Conservation (phyloP, 2,329 filamentous ascomycete genomes). For the Keithomyces neogunnii region DNA sequence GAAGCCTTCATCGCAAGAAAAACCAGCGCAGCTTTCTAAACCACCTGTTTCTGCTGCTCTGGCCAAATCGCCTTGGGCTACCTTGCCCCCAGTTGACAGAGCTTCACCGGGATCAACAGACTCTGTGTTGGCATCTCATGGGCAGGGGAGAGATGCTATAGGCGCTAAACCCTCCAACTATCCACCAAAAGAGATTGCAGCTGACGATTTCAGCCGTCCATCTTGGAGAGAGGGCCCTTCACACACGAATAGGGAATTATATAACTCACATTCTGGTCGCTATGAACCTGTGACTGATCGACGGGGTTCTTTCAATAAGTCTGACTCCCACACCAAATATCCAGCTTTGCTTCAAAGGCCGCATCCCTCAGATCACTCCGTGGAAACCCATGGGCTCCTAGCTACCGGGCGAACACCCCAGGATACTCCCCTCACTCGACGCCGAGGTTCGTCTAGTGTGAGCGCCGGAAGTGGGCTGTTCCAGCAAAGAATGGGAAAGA, state of each 20-base stretch:
- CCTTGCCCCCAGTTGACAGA: slow-evolving; percentile 77
- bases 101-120: slow-evolving; percentile 62
- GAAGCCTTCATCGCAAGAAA: slow-evolving; percentile 57
- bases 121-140: slow-evolving; percentile 34
- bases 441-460: slow-evolving; percentile 83
- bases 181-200: slow-evolving; percentile 72
- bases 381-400: slow-evolving; percentile 80
- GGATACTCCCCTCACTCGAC: slow-evolving; percentile 61
- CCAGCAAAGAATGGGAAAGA: slow-evolving; percentile 46
- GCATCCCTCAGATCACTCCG: slow-evolving; percentile 54
- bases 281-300: slow-evolving; percentile 85
- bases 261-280: slow-evolving; percentile 88
- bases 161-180: slow-evolving; percentile 43
- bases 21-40: slow-evolving; percentile 65
- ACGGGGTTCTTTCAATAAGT: slow-evolving; percentile 53
- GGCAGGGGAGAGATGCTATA: slow-evolving; percentile 46
- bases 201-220: slow-evolving; percentile 84
- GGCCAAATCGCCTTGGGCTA: slow-evolving; percentile 85
- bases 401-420: slow-evolving; percentile 66
- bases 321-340: slow-evolving; percentile 60
- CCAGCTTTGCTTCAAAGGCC: slow-evolving; percentile 73
- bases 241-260: slow-evolving; percentile 66
- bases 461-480: slow-evolving; percentile 75
- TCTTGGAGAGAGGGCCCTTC: slow-evolving; percentile 66
- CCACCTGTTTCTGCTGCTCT: slow-evolving; percentile 58